Percentiles rank a stretch among this genome's conserved stretches.
Conservation (phyloP, 208 protist genomes). For the Wallacemonas sp. region DNA sequence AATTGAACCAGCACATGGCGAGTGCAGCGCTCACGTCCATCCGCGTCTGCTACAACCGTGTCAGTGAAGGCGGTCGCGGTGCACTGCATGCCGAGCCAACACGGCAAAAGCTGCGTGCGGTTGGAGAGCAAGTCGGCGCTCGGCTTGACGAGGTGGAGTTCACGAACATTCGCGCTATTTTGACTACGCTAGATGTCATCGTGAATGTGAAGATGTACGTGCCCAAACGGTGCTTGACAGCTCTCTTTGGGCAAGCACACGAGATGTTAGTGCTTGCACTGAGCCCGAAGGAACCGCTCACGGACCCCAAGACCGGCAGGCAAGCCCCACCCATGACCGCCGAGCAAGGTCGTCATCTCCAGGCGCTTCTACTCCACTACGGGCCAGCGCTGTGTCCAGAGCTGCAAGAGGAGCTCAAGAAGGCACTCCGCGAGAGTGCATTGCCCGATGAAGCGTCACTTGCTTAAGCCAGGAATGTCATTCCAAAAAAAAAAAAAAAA, state of each 20-base stretch:
- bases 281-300: conserved; percentile 65
- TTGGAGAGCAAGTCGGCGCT: conserved; percentile 81
- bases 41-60: conserved; percentile 63
- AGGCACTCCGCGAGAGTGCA: conserved; percentile 75
- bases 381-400: conserved; percentile 70
- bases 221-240: conserved; percentile 77
- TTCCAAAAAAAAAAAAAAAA: background rate
- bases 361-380: conserved; percentile 83
- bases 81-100: conserved; percentile 86
- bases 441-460: conserved; percentile 84
- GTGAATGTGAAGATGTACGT: conserved; percentile 89
- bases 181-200: conserved; percentile 76
- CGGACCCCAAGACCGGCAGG: conserved; percentile 72
- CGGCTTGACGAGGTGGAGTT: conserved; percentile 82
- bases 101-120: conserved; percentile 81
- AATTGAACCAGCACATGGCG: conserved; percentile 84
- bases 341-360: conserved; percentile 84
- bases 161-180: conserved; percentile 55
- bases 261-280: conserved; percentile 74
- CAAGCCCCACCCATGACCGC: conserved; percentile 69
- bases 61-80: conserved; percentile 80
- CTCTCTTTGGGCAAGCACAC: conserved; percentile 69
- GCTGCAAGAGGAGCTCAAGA: conserved; percentile 53
- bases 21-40: conserved; percentile 70
- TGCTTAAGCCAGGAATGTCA: background rate